phyloP scores from a whole-genome alignment of 371 early-diverging fungal genomes.

The Mycotypha africana region DNA sequence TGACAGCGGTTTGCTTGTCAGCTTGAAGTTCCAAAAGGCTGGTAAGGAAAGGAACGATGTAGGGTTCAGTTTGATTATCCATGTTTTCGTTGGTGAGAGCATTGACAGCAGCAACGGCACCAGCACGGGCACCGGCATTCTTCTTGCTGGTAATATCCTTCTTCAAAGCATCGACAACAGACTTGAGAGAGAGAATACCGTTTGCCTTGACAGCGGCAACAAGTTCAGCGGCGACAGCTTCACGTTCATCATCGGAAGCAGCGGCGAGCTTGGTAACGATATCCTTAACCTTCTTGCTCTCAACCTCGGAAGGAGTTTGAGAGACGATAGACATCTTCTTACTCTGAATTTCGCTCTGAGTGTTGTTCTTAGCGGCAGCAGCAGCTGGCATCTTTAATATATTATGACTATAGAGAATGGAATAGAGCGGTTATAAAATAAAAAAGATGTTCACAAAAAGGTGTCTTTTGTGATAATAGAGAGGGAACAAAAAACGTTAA shows the following conservation, averaged over 20 bases:
- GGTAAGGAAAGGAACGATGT: constrained; percentile 49
- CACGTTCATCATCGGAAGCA: constrained; percentile 55
- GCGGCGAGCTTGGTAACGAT: constrained; percentile 43
- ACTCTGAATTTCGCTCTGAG: constrained; percentile 32
- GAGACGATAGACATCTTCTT: constrained; percentile 34
- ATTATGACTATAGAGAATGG: constrained; percentile 7
- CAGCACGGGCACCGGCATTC: constrained; percentile 59
- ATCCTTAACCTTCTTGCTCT: constrained; percentile 38
- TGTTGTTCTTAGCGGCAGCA: constrained; percentile 13
- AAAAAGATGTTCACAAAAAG: constrained; percentile 7
- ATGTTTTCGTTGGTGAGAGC: constrained; percentile 45
- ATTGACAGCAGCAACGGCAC: constrained; percentile 58
- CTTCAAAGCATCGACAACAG: constrained; percentile 50
- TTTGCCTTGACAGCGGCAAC: constrained; percentile 43
- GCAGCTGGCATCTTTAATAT: constrained; percentile 8
- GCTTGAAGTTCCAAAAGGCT: constrained; percentile 57
- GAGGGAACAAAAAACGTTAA: constrained; percentile 13
- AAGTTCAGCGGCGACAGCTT: constrained; percentile 48
- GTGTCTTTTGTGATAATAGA: constrained; percentile 1
- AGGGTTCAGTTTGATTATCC: constrained; percentile 57
- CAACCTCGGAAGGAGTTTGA: constrained; percentile 22
- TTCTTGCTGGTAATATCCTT: constrained; percentile 60
- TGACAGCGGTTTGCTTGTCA: constrained; percentile 60
- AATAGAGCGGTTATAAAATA: constrained; percentile 7
- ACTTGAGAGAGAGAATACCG: constrained; percentile 54